phyloP scores from a whole-genome alignment of 768 basidiomycete species.

The Strobilomyces dryophilus region DNA sequence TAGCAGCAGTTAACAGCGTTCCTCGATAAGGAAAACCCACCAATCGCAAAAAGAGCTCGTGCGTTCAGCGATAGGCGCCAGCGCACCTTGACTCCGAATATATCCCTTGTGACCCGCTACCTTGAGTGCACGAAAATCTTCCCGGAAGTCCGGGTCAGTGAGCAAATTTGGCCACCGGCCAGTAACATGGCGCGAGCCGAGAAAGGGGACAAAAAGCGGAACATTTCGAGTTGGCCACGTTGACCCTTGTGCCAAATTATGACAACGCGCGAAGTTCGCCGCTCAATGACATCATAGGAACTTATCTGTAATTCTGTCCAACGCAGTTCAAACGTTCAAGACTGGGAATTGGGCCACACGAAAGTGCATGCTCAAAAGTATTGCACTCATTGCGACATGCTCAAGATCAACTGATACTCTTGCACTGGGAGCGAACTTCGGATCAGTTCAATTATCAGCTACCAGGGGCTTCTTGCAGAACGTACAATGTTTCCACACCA shows the following conservation, averaged over 20 bases:
- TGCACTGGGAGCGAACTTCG: background rate
- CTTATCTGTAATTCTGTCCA: background rate
- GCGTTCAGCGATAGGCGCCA: slow-evolving; percentile 4
- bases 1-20: background rate
- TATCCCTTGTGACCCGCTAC: slow-evolving; percentile 13
- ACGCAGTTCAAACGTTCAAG: too few relatives aligned
- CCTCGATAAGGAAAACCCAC: slow-evolving; percentile 9
- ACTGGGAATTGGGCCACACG: too few relatives aligned
- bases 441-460: background rate
- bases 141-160: background rate
- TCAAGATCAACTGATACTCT: slow-evolving; percentile 7
- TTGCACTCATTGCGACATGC: slow-evolving; percentile 1
- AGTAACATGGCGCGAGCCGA: background rate
- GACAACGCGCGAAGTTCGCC: slow-evolving; percentile 4
- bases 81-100: slow-evolving; percentile 14
- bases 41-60: slow-evolving; percentile 26
- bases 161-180: slow-evolving; percentile 22
- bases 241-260: background rate
- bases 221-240: background rate
- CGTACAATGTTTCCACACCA: slow-evolving; percentile 2
- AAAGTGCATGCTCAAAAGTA: background rate
- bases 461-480: background rate
- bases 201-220: background rate
- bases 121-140: slow-evolving; percentile 4
- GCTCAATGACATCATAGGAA: background rate